phyloP scores from a whole-genome alignment of 352 stramenopile species.

The Halophytophthora polymorphica region DNA sequence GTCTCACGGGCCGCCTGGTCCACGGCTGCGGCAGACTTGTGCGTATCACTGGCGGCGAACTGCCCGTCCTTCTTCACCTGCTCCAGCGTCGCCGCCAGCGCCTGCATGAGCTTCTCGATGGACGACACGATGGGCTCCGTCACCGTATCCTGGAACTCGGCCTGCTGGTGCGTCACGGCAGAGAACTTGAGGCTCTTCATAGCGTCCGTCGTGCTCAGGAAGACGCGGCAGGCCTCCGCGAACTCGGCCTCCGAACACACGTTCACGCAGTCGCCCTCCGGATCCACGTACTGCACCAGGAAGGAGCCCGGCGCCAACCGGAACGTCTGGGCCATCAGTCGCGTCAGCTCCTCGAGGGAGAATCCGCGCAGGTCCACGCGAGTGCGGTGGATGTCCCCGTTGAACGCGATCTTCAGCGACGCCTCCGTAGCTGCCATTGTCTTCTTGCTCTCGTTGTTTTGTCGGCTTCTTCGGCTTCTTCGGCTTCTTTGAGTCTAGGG shows the following conservation, averaged over 20 bases:
- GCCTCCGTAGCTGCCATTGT: slow-evolving; percentile 31
- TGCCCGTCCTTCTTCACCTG: slow-evolving; percentile 46
- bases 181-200: slow-evolving; percentile 71
- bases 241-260: slow-evolving; percentile 66
- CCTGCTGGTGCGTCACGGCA: slow-evolving; percentile 37
- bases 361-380: slow-evolving; percentile 61
- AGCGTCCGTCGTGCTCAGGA: slow-evolving; percentile 29
- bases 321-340: slow-evolving; percentile 63
- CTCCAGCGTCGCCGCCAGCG: slow-evolving; percentile 48
- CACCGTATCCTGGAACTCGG: slow-evolving; percentile 45
- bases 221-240: slow-evolving; percentile 52
- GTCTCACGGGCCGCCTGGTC: slow-evolving; percentile 30
- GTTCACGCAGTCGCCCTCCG: slow-evolving; percentile 60
- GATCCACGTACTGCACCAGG: slow-evolving; percentile 70
- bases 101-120: slow-evolving; percentile 54
- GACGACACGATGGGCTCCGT: slow-evolving; percentile 54
- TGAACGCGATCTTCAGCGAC: slow-evolving; percentile 73
- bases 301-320: slow-evolving; percentile 41
- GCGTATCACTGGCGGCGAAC: slow-evolving; percentile 12
- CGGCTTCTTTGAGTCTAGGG: neutral
- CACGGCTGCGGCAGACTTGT: slow-evolving; percentile 2
- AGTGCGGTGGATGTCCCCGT: slow-evolving; percentile 74
- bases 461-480: neutral
- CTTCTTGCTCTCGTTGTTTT: neutral
- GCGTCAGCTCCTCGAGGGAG: slow-evolving; percentile 40